These are phyloP conservation scores for Penicillium aurantiogriseum DNA, from an alignment of 2,329 filamentous ascomycete species.

Conservation along the genomic window DNA sequence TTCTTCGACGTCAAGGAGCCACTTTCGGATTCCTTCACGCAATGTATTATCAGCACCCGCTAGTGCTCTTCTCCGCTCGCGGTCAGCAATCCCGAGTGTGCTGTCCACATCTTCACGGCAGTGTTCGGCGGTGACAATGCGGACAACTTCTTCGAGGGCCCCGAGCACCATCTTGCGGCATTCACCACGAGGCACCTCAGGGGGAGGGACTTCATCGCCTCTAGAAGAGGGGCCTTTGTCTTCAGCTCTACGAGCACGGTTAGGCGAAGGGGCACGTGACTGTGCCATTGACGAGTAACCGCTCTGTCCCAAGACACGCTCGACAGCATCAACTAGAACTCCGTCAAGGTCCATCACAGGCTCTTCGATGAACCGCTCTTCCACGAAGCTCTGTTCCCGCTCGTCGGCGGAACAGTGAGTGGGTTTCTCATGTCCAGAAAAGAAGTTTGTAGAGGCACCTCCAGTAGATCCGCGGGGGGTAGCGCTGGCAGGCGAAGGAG, in stretches of 20 bases:
- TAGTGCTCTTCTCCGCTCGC: conserved; percentile 35
- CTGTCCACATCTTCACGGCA: conserved; percentile 40
- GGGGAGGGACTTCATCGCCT: conserved; percentile 28
- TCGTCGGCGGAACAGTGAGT: conserved; percentile 20
- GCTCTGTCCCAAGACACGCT: conserved; percentile 52
- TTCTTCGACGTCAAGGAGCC: conserved; percentile 53
- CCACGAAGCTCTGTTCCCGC: conserved; percentile 35
- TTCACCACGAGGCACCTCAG: conserved; percentile 51
- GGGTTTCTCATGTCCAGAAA: conserved; percentile 29
- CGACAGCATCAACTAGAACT: conserved; percentile 58
- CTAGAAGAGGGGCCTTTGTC: conserved; percentile 27
- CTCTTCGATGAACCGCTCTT: conserved; percentile 55
- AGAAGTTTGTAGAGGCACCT: conserved; percentile 26
- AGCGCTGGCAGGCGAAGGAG: conserved; percentile 21
- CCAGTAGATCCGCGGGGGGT: conserved; percentile 30
- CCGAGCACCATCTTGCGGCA: conserved; percentile 56
- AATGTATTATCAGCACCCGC: conserved; percentile 50
- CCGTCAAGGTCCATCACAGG: conserved; percentile 57
- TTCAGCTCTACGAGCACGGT: conserved; percentile 36
- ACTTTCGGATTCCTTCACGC: conserved; percentile 57
- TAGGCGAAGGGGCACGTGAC: conserved; percentile 43
- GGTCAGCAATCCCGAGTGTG: conserved; percentile 32
- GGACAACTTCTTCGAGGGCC: conserved; percentile 57
- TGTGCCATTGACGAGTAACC: conserved; percentile 43
- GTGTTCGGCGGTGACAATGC: conserved; percentile 52